Conservation (phyloP, 139 green algal genomes). For the Auxenochlorella pyrenoidosa region DNA sequence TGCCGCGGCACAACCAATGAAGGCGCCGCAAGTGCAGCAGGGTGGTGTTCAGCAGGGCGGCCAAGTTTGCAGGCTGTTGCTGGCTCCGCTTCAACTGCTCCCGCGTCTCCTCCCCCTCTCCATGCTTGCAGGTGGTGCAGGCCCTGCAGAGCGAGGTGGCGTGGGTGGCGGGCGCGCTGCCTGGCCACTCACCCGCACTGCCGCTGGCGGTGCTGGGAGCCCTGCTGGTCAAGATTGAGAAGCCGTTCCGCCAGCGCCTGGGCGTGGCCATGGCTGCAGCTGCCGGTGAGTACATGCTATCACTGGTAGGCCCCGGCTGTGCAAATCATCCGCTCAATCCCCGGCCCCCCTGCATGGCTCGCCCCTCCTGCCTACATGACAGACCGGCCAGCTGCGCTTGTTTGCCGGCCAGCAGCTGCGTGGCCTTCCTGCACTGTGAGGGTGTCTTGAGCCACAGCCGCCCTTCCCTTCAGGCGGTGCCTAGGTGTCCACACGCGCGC, state of each 20-base stretch:
- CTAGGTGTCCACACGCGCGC: background rate
- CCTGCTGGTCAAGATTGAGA: slow-evolving; percentile 45
- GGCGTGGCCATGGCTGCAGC: slow-evolving; percentile 48
- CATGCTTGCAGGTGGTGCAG: slow-evolving; percentile 45
- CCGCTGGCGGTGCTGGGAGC: slow-evolving; percentile 56
- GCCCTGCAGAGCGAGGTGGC: slow-evolving; percentile 63
- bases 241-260: slow-evolving; percentile 48
- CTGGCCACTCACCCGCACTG: slow-evolving; percentile 52
- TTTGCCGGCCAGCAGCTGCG: too few species aligned
- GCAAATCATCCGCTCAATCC: too few species aligned
- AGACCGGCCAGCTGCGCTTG: too few species aligned
- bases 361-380: too few species aligned
- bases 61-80: too few species aligned
- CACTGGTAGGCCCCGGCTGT: too few species aligned
- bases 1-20: background rate
- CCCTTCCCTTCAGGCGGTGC: background rate
- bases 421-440: too few species aligned
- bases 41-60: too few species aligned
- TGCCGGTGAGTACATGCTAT: background rate
- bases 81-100: too few species aligned
- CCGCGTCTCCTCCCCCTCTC: background rate
- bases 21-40: too few species aligned
- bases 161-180: slow-evolving; percentile 69
- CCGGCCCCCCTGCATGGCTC: too few species aligned
- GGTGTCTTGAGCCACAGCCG: background rate